phyloP scores from a whole-genome alignment of 2,329 filamentous ascomycete genomes.

The Phyllosticta paracitricarpa region DNA sequence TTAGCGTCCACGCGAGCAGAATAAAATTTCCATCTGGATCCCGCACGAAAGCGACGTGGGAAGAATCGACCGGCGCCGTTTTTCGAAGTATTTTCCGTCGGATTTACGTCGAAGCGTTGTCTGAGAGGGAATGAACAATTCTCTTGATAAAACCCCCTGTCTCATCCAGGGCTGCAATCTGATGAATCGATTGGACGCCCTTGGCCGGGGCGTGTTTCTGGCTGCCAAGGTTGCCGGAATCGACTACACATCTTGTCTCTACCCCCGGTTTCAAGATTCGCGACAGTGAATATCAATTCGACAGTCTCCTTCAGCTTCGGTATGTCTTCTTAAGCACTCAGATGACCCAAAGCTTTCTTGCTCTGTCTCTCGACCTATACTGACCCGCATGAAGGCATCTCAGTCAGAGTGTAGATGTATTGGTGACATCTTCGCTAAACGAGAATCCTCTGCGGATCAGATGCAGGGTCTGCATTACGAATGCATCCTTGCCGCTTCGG shows the following conservation, averaged over 20 bases:
- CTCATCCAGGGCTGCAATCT: not conserved
- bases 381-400: no score
- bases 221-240: not conserved
- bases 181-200: not conserved
- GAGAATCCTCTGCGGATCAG: not conserved
- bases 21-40: no score
- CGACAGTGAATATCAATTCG: not conserved
- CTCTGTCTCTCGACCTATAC: no score
- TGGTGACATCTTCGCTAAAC: not conserved
- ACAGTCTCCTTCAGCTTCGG: not conserved
- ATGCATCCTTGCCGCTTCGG: not conserved
- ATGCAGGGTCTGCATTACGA: not conserved
- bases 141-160: no score
- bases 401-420: not conserved
- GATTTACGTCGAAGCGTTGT: no score
- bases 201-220: not conserved
- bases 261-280: not conserved
- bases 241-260: not conserved
- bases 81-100: no score
- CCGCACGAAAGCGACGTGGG: no score
- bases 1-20: no score
- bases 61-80: no score
- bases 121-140: no score
- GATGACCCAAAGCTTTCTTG: no score
- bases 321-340: not conserved